Base-by-base conservation (phyloP, 2,329 filamentous ascomycete genomes). In the Talaromyces piceae region DNA sequence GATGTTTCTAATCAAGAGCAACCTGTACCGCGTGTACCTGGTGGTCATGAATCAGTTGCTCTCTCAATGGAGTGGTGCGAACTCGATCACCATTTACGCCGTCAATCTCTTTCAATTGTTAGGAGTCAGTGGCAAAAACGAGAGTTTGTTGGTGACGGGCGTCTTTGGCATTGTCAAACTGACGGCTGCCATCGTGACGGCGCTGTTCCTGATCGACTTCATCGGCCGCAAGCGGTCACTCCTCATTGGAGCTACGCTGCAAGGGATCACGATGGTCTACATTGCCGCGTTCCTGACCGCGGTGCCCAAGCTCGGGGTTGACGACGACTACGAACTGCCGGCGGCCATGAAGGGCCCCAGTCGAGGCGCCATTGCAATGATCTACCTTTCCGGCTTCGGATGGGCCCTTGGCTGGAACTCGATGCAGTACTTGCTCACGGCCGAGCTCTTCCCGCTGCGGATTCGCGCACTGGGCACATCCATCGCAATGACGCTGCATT, bases 81-180 rank as follows among this genome's bases (percentile, higher is more conserved):
- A 82, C 4, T 82, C 77, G 37, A 89, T 91, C 67, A 91, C 87
- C 0, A 77, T 90, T 13, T 91, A 91, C 61, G 86, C 87, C 0
- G 80, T 83, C 0, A 79, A 88, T 54, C 79, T 90, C 48, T 91
- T 91, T 66, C 75, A 73, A 7, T 77, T 90, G 52, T 77, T 91
- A 33, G 87, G 87, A 4, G 81, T 86, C 44, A 80, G 77, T 0
- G 86, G 86, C 6, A 77, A 77, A 41, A 77, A 83, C 41, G 83
- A 88, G 65, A 81, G 81, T 49, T 78, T 90, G 0, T 81, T 90
- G 31, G 80, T 87, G 12, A 90, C 85, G 0, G 86, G 81, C 3
- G 80, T 91, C 47, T 89, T 91, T 49, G 87, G 87, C 41, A 78
- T 89, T 47, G 75, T 89, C 59, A 91, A 91, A 63, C 79, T 91